Percentiles rank a stretch among this genome's conserved stretches.
Evolutionary conservation across 1,284 basidiomycete genomes (phyloP).

Genomic region (Marasmius sp.): DNA sequence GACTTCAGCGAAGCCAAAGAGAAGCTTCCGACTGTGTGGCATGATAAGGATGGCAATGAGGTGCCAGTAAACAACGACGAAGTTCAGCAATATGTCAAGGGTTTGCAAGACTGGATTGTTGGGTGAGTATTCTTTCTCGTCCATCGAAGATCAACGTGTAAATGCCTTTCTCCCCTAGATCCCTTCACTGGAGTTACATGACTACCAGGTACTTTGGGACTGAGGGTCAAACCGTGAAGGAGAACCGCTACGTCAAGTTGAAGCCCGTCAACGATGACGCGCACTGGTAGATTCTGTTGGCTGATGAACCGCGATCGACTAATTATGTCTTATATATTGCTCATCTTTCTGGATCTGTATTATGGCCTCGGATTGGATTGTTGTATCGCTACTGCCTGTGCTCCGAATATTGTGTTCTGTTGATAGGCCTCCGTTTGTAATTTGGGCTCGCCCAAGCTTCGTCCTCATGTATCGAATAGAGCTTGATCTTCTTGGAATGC

Average conservation of each 20-base stretch:
- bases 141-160: neutral
- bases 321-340: no score
- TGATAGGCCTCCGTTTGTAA: no score
- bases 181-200: conserved; percentile 60
- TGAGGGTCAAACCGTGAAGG: conserved; percentile 45
- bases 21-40: conserved; percentile 49
- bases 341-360: no score
- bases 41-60: conserved; percentile 46
- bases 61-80: conserved; percentile 28
- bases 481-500: no score
- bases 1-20: conserved; percentile 43
- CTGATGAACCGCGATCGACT: no score
- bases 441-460: no score
- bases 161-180: conserved; percentile 24
- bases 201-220: conserved; percentile 55
- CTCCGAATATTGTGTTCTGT: no score
- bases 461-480: no score
- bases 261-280: conserved; percentile 27
- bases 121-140: conserved; percentile 33
- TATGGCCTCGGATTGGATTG: no score
- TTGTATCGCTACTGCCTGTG: no score
- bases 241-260: conserved; percentile 43
- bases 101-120: conserved; percentile 58
- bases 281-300: conserved; percentile 3
- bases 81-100: conserved; percentile 39